Evolutionary conservation across 2,329 filamentous ascomycete species (phyloP), one percentile per base, ranked within the genome.

Genomic region (Tolypocladium ophioglossoides): DNA sequence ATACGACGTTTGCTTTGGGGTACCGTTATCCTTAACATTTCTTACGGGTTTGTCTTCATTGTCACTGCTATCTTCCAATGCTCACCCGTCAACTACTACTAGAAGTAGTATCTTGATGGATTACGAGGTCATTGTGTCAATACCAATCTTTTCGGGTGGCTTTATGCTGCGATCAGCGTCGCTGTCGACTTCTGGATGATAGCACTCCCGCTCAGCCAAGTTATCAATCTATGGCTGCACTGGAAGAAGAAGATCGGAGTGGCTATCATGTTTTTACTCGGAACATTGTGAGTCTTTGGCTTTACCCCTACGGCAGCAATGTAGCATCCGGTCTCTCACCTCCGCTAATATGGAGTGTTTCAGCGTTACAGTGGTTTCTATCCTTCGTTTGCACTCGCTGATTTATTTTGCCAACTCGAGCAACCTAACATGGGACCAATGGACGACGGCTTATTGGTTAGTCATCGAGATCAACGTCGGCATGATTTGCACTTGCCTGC

Each of bases 141-240:
- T 50, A 64, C 73, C 50, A 77, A 75, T 56, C 62, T 67, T 0
- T 64, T 77, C 12, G 71, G 65, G 0, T 80, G 75, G 74, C 66
- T 71, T 4, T 73, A 75, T 37, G 76, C 75, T 0, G 69, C 62
- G 0, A 68, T 76, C 44, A 74, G 72, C 51, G 78, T 80, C 48
- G 63, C 63, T 0, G 65, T 76, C 24, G 77, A 80, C 55, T 1
- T 78, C 3, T 72, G 70, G 63, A 73, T 79, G 55, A 63, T 79
- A 39, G 66, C 66, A 0, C 63, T 80, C 6, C 76, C 78, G 1
- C 62, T 77, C 6, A 67, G 68, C 32, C 68, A 72, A 30, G 50
- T 78, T 2, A 54, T 66, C 5, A 56, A 64, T 2, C 60, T 77
- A n/a, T 62, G 68, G 9, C 57, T 76, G 14, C 66, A 68, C 38